A percentile compares a stretch with the other conserved stretches of the same genome.
phyloP scores from a whole-genome alignment of 2,329 filamentous ascomycete genomes.

The Sodiomyces alkalinus region DNA sequence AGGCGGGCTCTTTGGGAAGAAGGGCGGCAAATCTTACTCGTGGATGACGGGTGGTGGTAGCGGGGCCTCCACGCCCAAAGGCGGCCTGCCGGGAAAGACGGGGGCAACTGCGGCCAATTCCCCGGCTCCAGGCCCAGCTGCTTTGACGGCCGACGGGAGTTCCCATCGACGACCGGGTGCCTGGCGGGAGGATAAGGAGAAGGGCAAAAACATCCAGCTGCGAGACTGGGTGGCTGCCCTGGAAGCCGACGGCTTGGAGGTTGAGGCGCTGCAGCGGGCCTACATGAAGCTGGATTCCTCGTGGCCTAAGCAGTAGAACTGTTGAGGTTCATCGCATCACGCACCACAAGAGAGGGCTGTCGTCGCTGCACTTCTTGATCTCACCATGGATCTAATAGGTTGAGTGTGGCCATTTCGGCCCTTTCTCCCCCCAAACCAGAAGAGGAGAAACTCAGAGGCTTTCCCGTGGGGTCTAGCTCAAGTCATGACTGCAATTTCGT shows the following conservation, averaged over 20 bases:
- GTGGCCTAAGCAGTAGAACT: conserved; percentile 19
- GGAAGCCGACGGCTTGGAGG: conserved; percentile 61
- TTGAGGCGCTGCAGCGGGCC: conserved; percentile 43
- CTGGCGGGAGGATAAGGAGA: conserved; percentile 64
- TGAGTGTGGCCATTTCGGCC: too few relatives aligned
- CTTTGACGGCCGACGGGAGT: conserved; percentile 40
- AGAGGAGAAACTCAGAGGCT: too few relatives aligned
- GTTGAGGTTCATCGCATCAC: not conserved
- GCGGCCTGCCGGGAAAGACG: conserved; percentile 6
- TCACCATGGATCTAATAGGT: too few relatives aligned
- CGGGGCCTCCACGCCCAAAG: conserved; percentile 35
- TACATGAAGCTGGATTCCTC: conserved; percentile 37
- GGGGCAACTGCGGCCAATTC: conserved; percentile 17
- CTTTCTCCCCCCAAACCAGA: too few relatives aligned
- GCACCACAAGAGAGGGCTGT: too few relatives aligned
- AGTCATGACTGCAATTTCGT: too few relatives aligned
- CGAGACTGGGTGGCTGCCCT: conserved; percentile 69
- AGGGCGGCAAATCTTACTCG: conserved; percentile 51
- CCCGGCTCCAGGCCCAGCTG: conserved; percentile 16
- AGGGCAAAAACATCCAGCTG: conserved; percentile 67
- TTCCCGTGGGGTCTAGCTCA: too few relatives aligned
- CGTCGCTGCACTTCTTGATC: too few relatives aligned
- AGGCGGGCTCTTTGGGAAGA: conserved; percentile 39
- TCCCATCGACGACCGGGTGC: conserved; percentile 46
- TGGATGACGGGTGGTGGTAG: conserved; percentile 53